Evolutionary conservation across 2,329 filamentous ascomycete species (phyloP).

Genomic region (Paraconiothyrium sp.): DNA sequence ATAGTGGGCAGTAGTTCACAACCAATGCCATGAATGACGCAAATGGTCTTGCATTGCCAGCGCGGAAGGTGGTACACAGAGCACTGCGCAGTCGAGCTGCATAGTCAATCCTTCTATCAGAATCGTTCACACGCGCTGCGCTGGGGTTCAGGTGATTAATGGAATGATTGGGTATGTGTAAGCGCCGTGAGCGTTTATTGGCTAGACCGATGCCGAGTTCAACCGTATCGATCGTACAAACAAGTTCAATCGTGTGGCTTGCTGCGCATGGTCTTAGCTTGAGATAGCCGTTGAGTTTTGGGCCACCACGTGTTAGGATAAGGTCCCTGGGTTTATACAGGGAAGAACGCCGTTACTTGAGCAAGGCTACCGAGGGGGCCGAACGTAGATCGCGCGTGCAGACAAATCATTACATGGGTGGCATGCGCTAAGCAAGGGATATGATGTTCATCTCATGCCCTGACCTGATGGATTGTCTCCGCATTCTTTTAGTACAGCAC

Average conservation of each 20-base stretch:
- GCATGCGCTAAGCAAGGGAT: conserved; percentile 2
- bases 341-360: not conserved
- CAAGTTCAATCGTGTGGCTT: not conserved
- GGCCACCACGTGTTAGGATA: not conserved
- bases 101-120: not conserved
- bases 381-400: conserved; percentile 4
- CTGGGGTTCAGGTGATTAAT: not conserved
- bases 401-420: not conserved
- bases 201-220: not conserved
- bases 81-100: not conserved
- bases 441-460: not conserved
- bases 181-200: not conserved
- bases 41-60: conserved; percentile 3
- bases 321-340: not conserved
- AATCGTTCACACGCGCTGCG: not conserved
- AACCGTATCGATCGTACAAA: not conserved
- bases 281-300: not conserved
- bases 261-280: not conserved
- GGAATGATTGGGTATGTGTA: not conserved
- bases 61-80: conserved; percentile 3
- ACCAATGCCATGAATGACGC: conserved; percentile 11
- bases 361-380: not conserved
- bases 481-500: not conserved
- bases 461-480: not conserved
- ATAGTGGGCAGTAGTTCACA: conserved; percentile 1